Percentiles rank a stretch among this genome's conserved stretches.
phyloP scores from a whole-genome alignment of 2,329 filamentous ascomycete species.

The Paracamarosporium sp. region DNA sequence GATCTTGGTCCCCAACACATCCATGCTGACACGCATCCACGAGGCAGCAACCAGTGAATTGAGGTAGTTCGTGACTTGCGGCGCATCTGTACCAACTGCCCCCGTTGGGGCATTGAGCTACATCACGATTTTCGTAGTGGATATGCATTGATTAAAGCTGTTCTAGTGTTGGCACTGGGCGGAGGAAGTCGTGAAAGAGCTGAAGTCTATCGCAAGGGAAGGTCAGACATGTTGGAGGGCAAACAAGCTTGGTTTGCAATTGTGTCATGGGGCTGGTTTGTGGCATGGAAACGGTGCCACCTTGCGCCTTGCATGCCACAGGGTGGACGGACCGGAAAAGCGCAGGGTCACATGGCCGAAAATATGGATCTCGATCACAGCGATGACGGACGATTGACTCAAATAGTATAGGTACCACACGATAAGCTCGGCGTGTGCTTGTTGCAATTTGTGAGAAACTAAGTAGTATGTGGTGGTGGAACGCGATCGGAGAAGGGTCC shows the following conservation, averaged over 20 bases:
- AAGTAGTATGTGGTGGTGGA: not conserved
- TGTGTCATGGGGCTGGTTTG: constrained; percentile 11
- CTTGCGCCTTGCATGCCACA: constrained; percentile 14
- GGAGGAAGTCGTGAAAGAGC: not conserved
- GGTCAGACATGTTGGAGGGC: not conserved
- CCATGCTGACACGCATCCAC: constrained; percentile 27
- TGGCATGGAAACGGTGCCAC: constrained; percentile 17
- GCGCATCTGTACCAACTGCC: constrained; percentile 30
- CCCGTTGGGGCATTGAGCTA: constrained; percentile 21
- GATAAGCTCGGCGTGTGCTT: not conserved
- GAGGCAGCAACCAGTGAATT: constrained; percentile 33
- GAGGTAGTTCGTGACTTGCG: not conserved
- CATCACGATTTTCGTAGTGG: constrained; percentile 7
- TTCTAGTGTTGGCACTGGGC: not conserved
- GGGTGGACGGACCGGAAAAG: not conserved
- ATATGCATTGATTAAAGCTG: constrained; percentile 18
- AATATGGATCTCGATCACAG: not conserved
- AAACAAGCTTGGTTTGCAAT: not conserved
- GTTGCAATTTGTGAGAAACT: not conserved
- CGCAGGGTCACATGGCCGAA: not conserved
- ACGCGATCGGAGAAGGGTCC: not conserved
- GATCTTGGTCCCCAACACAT: constrained; percentile 28
- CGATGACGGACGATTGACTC: not conserved
- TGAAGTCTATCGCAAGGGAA: not conserved
- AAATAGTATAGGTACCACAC: not conserved